A percentile compares a stretch with the other conserved stretches of the same genome.
phyloP scores from a whole-genome alignment of 768 basidiomycete genomes.

The Rhizopogon rudus region DNA sequence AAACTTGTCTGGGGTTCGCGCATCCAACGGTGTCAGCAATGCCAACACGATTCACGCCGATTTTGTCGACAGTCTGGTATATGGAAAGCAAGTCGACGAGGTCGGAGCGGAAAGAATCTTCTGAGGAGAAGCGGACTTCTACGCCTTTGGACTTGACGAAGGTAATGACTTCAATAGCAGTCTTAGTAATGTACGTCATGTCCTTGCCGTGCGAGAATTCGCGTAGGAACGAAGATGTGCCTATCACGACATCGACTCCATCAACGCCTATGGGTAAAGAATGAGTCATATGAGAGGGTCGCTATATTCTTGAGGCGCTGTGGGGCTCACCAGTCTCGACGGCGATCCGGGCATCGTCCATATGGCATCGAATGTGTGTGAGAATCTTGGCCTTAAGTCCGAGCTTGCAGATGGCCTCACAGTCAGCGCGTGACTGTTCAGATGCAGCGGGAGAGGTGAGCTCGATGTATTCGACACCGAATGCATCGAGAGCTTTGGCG shows the following conservation, averaged over 20 bases:
- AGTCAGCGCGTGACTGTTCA: conserved; percentile 89
- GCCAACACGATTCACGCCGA: conserved; percentile 97
- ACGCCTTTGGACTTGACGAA: conserved; percentile 99
- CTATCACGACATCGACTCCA: conserved; percentile 98
- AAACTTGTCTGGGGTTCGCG: conserved; percentile 97
- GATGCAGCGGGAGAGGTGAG: conserved; percentile 98
- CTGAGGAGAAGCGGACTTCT: conserved; percentile 98
- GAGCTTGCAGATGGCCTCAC: conserved; percentile 98
- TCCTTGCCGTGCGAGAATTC: conserved; percentile 99
- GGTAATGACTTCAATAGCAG: conserved; percentile 97
- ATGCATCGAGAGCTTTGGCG: conserved; percentile 95
- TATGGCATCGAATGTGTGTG: conserved; percentile 98
- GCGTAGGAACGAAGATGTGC: conserved; percentile 97
- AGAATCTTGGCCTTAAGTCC: conserved; percentile 95
- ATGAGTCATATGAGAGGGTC: neutral
- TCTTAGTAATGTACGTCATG: conserved; percentile 99
- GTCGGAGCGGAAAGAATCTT: conserved; percentile 99
- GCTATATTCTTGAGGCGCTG: neutral
- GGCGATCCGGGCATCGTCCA: conserved; percentile 98
- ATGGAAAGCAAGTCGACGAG: conserved; percentile 97
- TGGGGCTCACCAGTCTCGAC: conserved; percentile 82
- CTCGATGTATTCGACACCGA: conserved; percentile 99
- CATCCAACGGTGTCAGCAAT: conserved; percentile 99
- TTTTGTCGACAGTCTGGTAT: conserved; percentile 99
- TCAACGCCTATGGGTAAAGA: conserved; percentile 68